Percentiles rank a stretch among this genome's conserved stretches.
These are phyloP conservation scores for Cordyceps cateniannulata DNA, from an alignment of 2,329 filamentous ascomycete species.

Conservation along the genomic window DNA sequence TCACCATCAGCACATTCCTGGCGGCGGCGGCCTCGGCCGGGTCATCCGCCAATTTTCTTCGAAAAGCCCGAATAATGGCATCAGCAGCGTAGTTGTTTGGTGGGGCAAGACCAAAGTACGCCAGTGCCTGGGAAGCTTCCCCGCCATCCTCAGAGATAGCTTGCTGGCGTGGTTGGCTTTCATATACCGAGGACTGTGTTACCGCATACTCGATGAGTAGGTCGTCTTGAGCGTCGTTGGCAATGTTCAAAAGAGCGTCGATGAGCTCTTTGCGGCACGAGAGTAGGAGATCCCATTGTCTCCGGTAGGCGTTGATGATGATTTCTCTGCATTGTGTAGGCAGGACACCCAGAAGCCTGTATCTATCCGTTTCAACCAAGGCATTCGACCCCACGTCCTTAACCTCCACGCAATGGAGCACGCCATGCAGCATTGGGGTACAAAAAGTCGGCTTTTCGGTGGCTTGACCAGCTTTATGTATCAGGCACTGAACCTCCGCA, in stretches of 20 bases:
- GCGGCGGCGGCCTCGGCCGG: constrained; percentile 26
- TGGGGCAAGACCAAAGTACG: constrained; percentile 28
- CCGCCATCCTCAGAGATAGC: constrained; percentile 24
- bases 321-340: constrained; percentile 29
- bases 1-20: constrained; percentile 27
- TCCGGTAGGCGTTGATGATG: constrained; percentile 32
- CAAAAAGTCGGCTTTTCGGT: constrained; percentile 25
- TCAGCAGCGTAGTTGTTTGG: constrained; percentile 30
- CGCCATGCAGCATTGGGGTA: constrained; percentile 24
- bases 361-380: constrained; percentile 26
- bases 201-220: constrained; percentile 30
- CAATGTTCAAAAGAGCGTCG: constrained; percentile 27
- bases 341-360: constrained; percentile 31
- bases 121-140: constrained; percentile 26
- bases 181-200: constrained; percentile 33
- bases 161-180: constrained; percentile 27
- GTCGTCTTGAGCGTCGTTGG: constrained; percentile 29
- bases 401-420: constrained; percentile 27
- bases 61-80: constrained; percentile 28
- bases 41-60: constrained; percentile 25
- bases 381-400: constrained; percentile 20
- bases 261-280: constrained; percentile 25
- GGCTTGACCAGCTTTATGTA: constrained; percentile 27
- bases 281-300: constrained; percentile 33
- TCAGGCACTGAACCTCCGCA: constrained; percentile 40